Evolutionary conservation across 306 rosid genomes (phyloP), one percentile per base, ranked within the genome.

Genomic region (Dicorynia guianensis): DNA sequence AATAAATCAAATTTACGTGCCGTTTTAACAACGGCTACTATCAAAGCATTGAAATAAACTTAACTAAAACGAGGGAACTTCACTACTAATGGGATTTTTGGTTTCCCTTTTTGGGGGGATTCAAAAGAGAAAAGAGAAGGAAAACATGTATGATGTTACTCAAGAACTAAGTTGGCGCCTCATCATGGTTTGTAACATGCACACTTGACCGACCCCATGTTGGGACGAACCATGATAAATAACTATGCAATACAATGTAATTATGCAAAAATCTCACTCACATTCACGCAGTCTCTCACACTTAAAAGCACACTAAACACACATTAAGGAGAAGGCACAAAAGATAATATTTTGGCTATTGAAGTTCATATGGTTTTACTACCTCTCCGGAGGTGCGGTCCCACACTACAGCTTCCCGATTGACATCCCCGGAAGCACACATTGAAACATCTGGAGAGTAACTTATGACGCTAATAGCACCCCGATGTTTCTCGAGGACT

Each of bases 341-440:
- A 69, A 54, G 44, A 36, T 18, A 75, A 65, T 18, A 81, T 59
- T 76, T 57, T 15, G 15, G 61, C 40, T 66, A 50, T 64, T 7
- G 3, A 38, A 40, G 74, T 39, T 44, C 55, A 12, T 4, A 5
- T 12, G 53, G 74, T 47, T 60, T 57, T 79, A 61, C 58, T 84
- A 90, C 98, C 87, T 95, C 98, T 56, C 80, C 78, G 57, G 97
- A 74, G 63, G 82, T 82, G 47, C 87, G 81, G 83, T 92, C 93
- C 98, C 98, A 95, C 58, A 95, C 86, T 47, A 92, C 61, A 70
- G 96, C 97, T 87, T 95, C 98, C 78, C 98, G 88, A 80, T 95
- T 95, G 79, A 85, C 85, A 86, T 95, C 98, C 76, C 93, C 98
- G 60, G 98, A 92, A 78, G 97, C 98, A 89, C 90, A 90, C 98